These are phyloP conservation scores for Aspergillus pseudotamarii DNA, from an alignment of 2,329 filamentous ascomycete genomes.

Conservation along the genomic window DNA sequence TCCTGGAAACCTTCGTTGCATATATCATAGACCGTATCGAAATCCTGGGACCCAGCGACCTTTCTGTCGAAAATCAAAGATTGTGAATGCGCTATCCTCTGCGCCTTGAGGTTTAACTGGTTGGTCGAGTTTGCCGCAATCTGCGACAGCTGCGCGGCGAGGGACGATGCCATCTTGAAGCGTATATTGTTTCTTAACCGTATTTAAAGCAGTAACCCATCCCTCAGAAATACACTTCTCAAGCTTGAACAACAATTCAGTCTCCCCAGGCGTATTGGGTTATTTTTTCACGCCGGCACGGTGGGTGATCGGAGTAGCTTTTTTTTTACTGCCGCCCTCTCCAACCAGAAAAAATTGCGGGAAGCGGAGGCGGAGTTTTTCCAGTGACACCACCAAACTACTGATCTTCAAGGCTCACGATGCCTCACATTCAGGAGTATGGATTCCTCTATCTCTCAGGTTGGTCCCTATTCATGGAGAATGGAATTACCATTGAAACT, in stretches of 20 bases:
- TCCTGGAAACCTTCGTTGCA: conserved; percentile 91
- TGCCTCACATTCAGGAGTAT: conserved; percentile 33
- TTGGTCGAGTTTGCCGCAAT: conserved; percentile 89
- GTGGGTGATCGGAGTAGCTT: conserved; percentile 28
- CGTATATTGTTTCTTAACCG: conserved; percentile 17
- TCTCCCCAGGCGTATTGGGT: background rate
- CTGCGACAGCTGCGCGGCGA: conserved; percentile 90
- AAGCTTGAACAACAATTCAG: conserved; percentile 2
- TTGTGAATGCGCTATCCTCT: conserved; percentile 88
- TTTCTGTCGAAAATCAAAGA: conserved; percentile 90
- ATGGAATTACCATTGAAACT: background rate
- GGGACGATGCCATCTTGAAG: conserved; percentile 73
- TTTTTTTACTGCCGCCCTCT: conserved; percentile 34
- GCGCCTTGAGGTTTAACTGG: conserved; percentile 88
- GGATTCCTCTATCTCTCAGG: conserved; percentile 40
- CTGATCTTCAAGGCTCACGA: conserved; percentile 9
- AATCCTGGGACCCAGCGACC: conserved; percentile 83
- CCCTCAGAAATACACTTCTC: conserved; percentile 18
- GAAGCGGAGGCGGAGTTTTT: conserved; percentile 28
- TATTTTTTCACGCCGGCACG: background rate
- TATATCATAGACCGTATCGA: conserved; percentile 82
- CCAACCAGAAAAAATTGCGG: conserved; percentile 22
- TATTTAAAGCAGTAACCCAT: conserved; percentile 20
- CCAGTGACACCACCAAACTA: conserved; percentile 20
- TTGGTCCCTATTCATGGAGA: conserved; percentile 22